Base-by-base conservation (phyloP, 1,284 basidiomycete genomes). In the Puccinia hordei region DNA sequence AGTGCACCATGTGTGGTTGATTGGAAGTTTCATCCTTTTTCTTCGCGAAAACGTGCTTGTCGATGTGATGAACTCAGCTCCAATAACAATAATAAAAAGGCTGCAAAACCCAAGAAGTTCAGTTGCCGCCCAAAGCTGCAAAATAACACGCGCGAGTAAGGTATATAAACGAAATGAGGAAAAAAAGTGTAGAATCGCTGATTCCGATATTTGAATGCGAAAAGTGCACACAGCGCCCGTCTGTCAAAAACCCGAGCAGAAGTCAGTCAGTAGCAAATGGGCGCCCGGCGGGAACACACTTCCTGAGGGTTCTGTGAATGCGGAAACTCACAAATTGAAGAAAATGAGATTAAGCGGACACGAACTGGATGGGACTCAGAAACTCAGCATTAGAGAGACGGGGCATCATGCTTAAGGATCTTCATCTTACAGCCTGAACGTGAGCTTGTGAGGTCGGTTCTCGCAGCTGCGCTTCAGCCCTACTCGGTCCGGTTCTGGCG, bases 171-270 rank as follows among this genome's bases (percentile, higher is more conserved):
- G 30, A 61, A 61, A 30, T 38, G 35, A 63, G 15, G 22, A 63
- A 33, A 38, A 33, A 63, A 38, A 63, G 61, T 38, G 61, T 9
- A 22, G 61, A 63, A 63, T 63, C 61, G 61, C 61, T 63, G 61
- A 63, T 63, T 63, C 61, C 61, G 41, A 63, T 63, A 38, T 22
- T 38, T 17, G 27, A 59, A 35, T 63, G 41, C 61, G 35, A 63
- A 38, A 63, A 38, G 33, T 63, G 61, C 61, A 63, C 61, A 61
- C 61, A 63, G 61, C 35, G 61, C 61, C 35, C 35, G 61, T 38
- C 61, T 38, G 17, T n/a, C 33, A 27, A 63, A 33, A 38, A n/a
- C 38, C 9, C n/a, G n/a, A n/a, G 35, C 38, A 27, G 59, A 63
- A 10, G 61, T 63, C 35, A 38, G 61, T 63, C 46, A 49, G 46